Percentiles rank a stretch among this genome's conserved stretches.
These are phyloP conservation scores for Talaromyces trachyspermus DNA, from an alignment of 495 filamentous ascomycete genomes.

Conservation along the genomic window DNA sequence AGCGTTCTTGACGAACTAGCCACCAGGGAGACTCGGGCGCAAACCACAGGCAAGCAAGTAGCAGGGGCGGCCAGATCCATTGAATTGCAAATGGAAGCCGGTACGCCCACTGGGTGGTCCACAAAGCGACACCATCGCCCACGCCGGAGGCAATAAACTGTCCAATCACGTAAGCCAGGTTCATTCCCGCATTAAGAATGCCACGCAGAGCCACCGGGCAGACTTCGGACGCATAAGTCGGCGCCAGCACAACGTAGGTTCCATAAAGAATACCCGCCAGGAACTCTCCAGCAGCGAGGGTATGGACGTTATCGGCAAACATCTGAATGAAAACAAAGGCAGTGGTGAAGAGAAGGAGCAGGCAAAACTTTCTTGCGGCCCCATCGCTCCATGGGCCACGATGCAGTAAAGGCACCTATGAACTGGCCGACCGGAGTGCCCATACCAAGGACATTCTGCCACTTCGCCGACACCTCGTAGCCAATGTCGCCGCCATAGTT, in stretches of 20 bases:
- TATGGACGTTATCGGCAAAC: background rate
- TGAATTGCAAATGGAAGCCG: slow-evolving; percentile 49
- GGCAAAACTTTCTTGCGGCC: slow-evolving; percentile 8
- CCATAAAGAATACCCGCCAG: slow-evolving; percentile 6
- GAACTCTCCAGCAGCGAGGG: slow-evolving; percentile 5
- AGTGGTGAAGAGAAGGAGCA: slow-evolving; percentile 2
- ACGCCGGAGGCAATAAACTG: slow-evolving; percentile 46
- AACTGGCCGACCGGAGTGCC: slow-evolving; percentile 13
- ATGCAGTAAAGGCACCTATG: slow-evolving; percentile 8
- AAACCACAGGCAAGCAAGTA: slow-evolving; percentile 29
- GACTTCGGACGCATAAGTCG: slow-evolving; percentile 44
- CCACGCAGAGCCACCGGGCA: slow-evolving; percentile 34
- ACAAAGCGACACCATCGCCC: slow-evolving; percentile 24
- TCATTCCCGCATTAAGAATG: slow-evolving; percentile 36
- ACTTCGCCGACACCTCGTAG: slow-evolving; percentile 1
- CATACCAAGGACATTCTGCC: slow-evolving; percentile 4
- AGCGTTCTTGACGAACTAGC: slow-evolving; percentile 24
- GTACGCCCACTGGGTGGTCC: slow-evolving; percentile 40
- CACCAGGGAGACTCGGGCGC: slow-evolving; percentile 44
- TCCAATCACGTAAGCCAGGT: slow-evolving; percentile 41
- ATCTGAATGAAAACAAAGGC: slow-evolving; percentile 9
- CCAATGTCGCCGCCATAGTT: background rate
- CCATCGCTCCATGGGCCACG: slow-evolving; percentile 1
- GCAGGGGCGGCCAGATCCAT: slow-evolving; percentile 45
- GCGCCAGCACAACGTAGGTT: slow-evolving; percentile 7